These are phyloP conservation scores for Amanita inopinata DNA, from an alignment of 768 basidiomycete species.

Conservation along the genomic window DNA sequence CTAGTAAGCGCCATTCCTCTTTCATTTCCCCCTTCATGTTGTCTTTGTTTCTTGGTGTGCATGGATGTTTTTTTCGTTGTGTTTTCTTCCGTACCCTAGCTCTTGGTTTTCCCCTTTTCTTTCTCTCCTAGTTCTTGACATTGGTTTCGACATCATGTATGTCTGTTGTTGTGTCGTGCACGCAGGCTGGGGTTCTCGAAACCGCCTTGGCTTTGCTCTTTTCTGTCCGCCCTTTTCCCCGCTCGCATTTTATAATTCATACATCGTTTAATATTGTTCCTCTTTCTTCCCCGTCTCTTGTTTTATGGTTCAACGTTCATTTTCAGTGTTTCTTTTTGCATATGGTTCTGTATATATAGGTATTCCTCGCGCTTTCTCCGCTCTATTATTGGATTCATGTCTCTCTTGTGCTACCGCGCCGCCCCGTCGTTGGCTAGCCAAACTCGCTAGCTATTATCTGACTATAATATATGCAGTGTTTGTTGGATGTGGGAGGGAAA, in stretches of 20 bases:
- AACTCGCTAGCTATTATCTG: no score
- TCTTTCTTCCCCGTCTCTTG: no score
- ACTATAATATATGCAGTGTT: no score
- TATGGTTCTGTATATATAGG: not conserved
- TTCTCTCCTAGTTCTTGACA: not conserved
- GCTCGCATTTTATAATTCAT: not conserved
- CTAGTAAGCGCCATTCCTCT: no score
- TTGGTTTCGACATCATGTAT: not conserved
- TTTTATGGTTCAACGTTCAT: no score
- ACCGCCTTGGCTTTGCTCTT: not conserved
- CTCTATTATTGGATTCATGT: not conserved
- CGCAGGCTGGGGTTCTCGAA: not conserved
- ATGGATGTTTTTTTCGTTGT: conserved; percentile 3
- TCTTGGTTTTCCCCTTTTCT: not conserved
- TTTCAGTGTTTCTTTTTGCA: not conserved
- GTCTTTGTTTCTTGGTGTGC: not conserved
- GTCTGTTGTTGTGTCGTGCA: not conserved
- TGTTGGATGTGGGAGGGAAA: no score
- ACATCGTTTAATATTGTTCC: no score
- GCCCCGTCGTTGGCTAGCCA: no score
- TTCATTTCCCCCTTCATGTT: no score
- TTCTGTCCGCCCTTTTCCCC: not conserved
- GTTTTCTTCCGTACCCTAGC: not conserved
- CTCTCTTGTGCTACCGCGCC: no score
- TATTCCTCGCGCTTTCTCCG: not conserved